These are phyloP conservation scores for Trypanosoma mega DNA, from an alignment of 208 protist species.

Conservation along the genomic window DNA sequence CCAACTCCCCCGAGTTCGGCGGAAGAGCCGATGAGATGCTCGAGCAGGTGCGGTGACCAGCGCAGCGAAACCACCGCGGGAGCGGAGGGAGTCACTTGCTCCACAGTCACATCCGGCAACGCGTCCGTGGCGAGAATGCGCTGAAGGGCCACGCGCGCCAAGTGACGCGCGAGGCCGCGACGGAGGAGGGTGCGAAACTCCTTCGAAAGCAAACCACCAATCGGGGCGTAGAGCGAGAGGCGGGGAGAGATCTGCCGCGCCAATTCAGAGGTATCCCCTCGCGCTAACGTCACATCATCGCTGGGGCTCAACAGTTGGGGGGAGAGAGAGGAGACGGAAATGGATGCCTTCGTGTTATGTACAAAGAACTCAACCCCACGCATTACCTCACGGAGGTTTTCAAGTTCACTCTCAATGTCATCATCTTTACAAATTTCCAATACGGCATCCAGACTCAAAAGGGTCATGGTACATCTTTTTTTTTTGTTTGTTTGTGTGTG, in stretches of 20 bases:
- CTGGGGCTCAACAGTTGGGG: background rate
- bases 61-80: slow-evolving; percentile 10
- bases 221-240: slow-evolving; percentile 21
- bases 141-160: slow-evolving; percentile 7
- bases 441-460: slow-evolving; percentile 12
- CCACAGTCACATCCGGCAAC: too few relatives aligned
- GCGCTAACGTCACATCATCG: background rate
- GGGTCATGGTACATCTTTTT: slow-evolving; percentile 11
- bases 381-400: slow-evolving; percentile 3
- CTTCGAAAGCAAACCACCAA: slow-evolving; percentile 17
- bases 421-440: slow-evolving; percentile 2
- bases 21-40: background rate
- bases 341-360: slow-evolving; percentile 11
- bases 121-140: background rate
- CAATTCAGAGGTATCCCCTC: slow-evolving; percentile 1
- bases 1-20: background rate
- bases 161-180: slow-evolving; percentile 11
- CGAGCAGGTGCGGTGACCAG: slow-evolving; percentile 23
- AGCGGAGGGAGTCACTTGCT: too few relatives aligned
- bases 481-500: too few relatives aligned
- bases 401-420: background rate
- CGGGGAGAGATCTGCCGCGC: slow-evolving; percentile 13
- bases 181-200: slow-evolving; percentile 18
- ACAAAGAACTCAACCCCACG: slow-evolving; percentile 24
- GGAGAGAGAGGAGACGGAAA: background rate